Percentiles rank a stretch among this genome's conserved stretches.
phyloP scores from a whole-genome alignment of 1,139 yeast species.

The Suhomyces bokatorum region DNA sequence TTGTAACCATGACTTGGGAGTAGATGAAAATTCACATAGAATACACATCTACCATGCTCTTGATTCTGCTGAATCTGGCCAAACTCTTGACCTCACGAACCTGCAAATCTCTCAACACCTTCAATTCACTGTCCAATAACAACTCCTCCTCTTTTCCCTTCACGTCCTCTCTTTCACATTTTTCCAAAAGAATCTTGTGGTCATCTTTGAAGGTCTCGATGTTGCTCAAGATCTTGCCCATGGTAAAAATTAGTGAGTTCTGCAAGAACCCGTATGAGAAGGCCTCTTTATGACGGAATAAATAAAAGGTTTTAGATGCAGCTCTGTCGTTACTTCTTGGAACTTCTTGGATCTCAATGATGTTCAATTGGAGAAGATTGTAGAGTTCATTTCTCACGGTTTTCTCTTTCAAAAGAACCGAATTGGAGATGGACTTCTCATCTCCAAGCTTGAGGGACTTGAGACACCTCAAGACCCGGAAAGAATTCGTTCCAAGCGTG shows the following conservation, averaged over 20 bases:
- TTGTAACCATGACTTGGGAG: slow-evolving; percentile 7
- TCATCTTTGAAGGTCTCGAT: slow-evolving; percentile 59
- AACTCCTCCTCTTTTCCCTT: slow-evolving; percentile 77
- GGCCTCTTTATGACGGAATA: slow-evolving; percentile 72
- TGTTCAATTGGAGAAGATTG: slow-evolving; percentile 55
- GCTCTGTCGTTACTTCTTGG: slow-evolving; percentile 92
- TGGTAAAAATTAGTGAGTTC: slow-evolving; percentile 37
- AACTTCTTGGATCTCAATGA: slow-evolving; percentile 81
- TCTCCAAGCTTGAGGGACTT: slow-evolving; percentile 71
- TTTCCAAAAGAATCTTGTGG: slow-evolving; percentile 61
- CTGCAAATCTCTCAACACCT: slow-evolving; percentile 64
- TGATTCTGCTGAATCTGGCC: slow-evolving; percentile 55
- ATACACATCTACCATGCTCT: slow-evolving; percentile 52
- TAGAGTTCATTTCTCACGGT: slow-evolving; percentile 69
- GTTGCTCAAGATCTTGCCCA: slow-evolving; percentile 63
- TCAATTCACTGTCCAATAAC: slow-evolving; percentile 71
- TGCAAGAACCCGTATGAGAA: slow-evolving; percentile 53
- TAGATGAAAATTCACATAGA: slow-evolving; percentile 6
- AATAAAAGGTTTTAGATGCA: slow-evolving; percentile 81
- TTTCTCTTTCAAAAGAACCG: slow-evolving; percentile 73
- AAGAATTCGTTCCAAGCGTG: slow-evolving; percentile 58
- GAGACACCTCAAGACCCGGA: slow-evolving; percentile 66
- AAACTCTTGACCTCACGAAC: slow-evolving; percentile 55
- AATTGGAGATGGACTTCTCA: slow-evolving; percentile 77
- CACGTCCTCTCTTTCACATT: slow-evolving; percentile 63